Evolutionary conservation across 305 asterid species (phyloP).

Genomic region (Fraxinus dipetala): DNA sequence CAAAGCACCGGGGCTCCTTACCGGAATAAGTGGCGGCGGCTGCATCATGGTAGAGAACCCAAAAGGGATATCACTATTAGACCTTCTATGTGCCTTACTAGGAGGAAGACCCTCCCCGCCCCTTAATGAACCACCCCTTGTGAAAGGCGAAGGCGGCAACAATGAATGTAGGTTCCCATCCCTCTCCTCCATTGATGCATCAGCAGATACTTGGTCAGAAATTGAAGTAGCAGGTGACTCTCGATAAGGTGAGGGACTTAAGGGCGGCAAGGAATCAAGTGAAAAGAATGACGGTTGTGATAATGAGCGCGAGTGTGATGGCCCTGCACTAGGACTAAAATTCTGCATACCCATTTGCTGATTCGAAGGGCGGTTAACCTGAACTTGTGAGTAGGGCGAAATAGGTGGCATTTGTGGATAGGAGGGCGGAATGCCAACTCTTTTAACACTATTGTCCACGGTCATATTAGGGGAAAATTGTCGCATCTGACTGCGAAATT

Average conservation of each 20-base stretch:
- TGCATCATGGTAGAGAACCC: conserved; percentile 23
- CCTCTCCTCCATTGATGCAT: conserved; percentile 44
- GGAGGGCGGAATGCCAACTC: conserved; percentile 57
- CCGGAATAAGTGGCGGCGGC: conserved; percentile 21
- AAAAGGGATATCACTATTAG: conserved; percentile 39
- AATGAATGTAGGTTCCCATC: conserved; percentile 34
- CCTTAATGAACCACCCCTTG: conserved; percentile 30
- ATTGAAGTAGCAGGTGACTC: conserved; percentile 31
- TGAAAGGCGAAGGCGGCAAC: conserved; percentile 43
- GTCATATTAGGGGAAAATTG: conserved; percentile 44
- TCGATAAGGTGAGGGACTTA: conserved; percentile 45
- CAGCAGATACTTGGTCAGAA: conserved; percentile 28
- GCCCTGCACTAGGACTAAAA: conserved; percentile 33
- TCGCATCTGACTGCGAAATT: conserved; percentile 42
- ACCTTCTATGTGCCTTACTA: conserved; percentile 40
- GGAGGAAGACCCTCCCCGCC: conserved; percentile 41
- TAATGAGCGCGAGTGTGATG: conserved; percentile 45
- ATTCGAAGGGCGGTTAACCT: conserved; percentile 32
- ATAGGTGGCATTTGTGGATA: conserved; percentile 66
- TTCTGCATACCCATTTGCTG: conserved; percentile 42
- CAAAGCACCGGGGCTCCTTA: conserved; percentile 30
- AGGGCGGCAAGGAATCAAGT: conserved; percentile 51
- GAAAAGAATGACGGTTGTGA: conserved; percentile 49
- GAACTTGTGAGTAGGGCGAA: conserved; percentile 67
- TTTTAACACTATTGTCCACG: conserved; percentile 32